Evolutionary conservation across 441 rosid genomes (phyloP).

Genomic region (Melastoma candidum): DNA sequence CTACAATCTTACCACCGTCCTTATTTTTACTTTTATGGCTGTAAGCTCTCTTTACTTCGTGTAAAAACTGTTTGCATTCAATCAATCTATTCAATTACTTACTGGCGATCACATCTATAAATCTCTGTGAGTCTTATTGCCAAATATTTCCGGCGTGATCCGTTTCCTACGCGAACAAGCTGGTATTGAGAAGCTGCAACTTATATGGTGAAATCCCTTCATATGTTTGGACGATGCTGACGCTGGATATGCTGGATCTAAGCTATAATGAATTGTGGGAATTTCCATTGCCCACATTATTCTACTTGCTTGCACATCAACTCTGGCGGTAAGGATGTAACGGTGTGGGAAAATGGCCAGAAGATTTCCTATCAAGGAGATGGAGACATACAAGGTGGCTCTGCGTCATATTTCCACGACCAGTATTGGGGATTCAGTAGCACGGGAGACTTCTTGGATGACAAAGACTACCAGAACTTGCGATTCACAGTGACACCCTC

Average conservation of each 20-base stretch:
- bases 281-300: slow-evolving; percentile 2
- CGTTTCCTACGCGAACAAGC: too few relatives aligned
- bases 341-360: slow-evolving; percentile 23
- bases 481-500: slow-evolving; percentile 27
- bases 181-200: slow-evolving; percentile 35
- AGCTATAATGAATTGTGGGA: too few relatives aligned
- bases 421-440: slow-evolving; percentile 72
- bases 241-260: neutral
- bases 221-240: slow-evolving; percentile 12
- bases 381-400: slow-evolving; percentile 41
- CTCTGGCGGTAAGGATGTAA: slow-evolving; percentile 49
- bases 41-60: too few relatives aligned
- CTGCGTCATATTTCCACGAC: slow-evolving; percentile 34
- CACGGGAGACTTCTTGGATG: slow-evolving; percentile 77
- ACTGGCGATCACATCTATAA: too few relatives aligned
- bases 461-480: slow-evolving; percentile 51
- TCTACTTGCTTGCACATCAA: slow-evolving; percentile 51
- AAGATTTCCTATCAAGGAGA: slow-evolving; percentile 49
- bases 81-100: too few relatives aligned
- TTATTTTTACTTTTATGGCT: too few relatives aligned
- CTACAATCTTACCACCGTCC: too few relatives aligned
- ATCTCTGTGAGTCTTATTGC: too few relatives aligned
- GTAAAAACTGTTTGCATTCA: too few relatives aligned
- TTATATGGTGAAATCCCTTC: slow-evolving; percentile 25
- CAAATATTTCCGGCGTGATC: too few relatives aligned